These are phyloP conservation scores for Chaetomiaceae sp. DNA, from an alignment of 2,329 filamentous ascomycete species.

Conservation along the genomic window DNA sequence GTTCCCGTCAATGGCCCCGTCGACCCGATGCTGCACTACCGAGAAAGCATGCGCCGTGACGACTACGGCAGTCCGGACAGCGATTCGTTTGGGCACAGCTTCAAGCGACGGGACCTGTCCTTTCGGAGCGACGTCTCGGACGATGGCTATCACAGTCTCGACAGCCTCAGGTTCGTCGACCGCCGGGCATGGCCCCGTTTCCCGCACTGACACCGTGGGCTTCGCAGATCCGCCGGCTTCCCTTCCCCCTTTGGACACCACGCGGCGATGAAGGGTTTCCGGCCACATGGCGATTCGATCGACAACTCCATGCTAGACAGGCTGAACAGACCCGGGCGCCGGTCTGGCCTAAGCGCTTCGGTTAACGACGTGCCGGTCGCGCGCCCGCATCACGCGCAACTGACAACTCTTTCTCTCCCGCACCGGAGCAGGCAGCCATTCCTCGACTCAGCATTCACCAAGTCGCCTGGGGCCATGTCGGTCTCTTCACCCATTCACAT, in stretches of 20 bases:
- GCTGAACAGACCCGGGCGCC: conserved; percentile 42
- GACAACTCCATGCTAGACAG: conserved; percentile 49
- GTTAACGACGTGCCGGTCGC: conserved; percentile 34
- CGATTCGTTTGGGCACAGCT: conserved; percentile 32
- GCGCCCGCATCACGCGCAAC: conserved; percentile 34
- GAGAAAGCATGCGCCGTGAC: conserved; percentile 23
- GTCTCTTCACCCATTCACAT: conserved; percentile 41
- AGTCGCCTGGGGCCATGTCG: conserved; percentile 41
- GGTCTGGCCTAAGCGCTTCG: conserved; percentile 39
- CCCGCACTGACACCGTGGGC: too few species aligned
- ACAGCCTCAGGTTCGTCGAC: conserved; percentile 21
- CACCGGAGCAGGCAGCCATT: conserved; percentile 35
- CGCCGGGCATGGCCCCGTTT: background rate
- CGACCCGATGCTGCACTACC: conserved; percentile 24
- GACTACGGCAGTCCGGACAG: conserved; percentile 29
- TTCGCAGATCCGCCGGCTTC: conserved; percentile 19
- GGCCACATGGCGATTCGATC: conserved; percentile 41
- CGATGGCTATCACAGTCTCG: conserved; percentile 26
- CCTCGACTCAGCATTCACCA: conserved; percentile 40
- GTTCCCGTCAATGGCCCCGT: conserved; percentile 32
- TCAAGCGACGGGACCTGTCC: conserved; percentile 25
- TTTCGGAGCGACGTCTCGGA: conserved; percentile 18
- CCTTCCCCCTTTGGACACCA: conserved; percentile 38
- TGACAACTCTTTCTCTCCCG: conserved; percentile 44
- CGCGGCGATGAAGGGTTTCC: conserved; percentile 38